Percentiles rank a stretch among this genome's conserved stretches.
Evolutionary conservation across 2,329 filamentous ascomycete genomes (phyloP).

Genomic region (Epichloe aotearoae): DNA sequence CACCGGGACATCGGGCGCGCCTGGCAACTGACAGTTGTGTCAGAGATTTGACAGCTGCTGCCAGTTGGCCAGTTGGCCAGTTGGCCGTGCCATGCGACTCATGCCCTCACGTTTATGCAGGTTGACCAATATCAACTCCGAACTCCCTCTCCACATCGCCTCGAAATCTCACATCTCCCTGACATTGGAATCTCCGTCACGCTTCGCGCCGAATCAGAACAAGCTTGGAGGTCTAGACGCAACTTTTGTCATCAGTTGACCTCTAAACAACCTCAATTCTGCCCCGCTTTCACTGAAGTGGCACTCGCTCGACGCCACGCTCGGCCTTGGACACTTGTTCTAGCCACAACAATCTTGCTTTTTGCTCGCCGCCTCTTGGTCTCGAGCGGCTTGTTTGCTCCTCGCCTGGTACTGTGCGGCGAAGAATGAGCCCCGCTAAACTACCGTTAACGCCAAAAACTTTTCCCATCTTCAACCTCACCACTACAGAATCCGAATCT

Average conservation of each 20-base stretch:
- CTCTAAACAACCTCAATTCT: not conserved
- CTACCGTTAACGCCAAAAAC: conserved; percentile 12
- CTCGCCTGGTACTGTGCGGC: not conserved
- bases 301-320: conserved; percentile 4
- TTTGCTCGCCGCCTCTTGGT: not conserved
- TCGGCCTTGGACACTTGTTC: not conserved
- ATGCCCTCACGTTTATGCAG: not conserved
- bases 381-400: not conserved
- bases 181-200: not conserved
- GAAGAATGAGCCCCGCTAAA: conserved; percentile 8
- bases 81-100: not conserved
- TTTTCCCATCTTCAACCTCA: conserved; percentile 12
- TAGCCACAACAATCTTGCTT: conserved; percentile 1
- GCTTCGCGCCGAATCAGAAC: not conserved
- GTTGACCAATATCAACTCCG: not conserved
- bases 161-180: not conserved
- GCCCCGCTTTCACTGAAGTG: conserved; percentile 4
- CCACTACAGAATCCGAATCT: conserved; percentile 1
- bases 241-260: not conserved
- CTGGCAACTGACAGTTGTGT: not conserved
- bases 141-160: not conserved
- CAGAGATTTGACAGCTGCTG: conserved; percentile 1
- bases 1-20: not conserved
- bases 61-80: not conserved
- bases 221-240: not conserved